Base-by-base conservation (phyloP, 768 basidiomycete species). In the Hygrocybe punicea region DNA sequence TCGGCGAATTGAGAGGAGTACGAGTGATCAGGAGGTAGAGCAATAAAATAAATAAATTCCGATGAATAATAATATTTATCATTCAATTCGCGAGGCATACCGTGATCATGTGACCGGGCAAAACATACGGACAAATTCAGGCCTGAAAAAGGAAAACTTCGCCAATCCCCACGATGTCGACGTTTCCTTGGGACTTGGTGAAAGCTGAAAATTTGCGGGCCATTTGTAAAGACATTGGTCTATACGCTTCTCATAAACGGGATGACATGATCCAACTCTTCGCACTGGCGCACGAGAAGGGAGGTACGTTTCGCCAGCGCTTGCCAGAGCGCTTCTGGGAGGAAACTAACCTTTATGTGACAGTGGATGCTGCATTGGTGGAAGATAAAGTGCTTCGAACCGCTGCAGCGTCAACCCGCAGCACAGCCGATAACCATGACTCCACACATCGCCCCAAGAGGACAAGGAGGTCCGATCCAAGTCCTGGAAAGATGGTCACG, bases 101-200 rank as follows among this genome's bases (percentile, higher is more conserved):
- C 29, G 8, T 29, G 29, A 29, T 29, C 29, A 29, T 29, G 29
- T 29, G 29, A 29, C 29, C 29, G n/a, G n/a, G n/a, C n/a, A n/a
- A n/a, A n/a, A n/a, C n/a, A n/a, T n/a, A n/a, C 36, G 36, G 10
- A 39, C n/a, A 39, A 9, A 39, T 9, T 39, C 36, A 39, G 36
- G 36, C n/a, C 36, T 39, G 10, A 39, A 39, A 9, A 9, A n/a
- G 10, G n/a, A n/a, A n/a, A n/a, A n/a, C n/a, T n/a, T n/a, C n/a
- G n/a, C n/a, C n/a, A n/a, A n/a, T n/a, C n/a, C 29, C 45, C 21
- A 23, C 51, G 9, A 52, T 52, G 51, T 52, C 51, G 11, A 21
- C 19, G n/a, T 55, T 55, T 46, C 53, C 53, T 33, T 55, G 53
- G 53, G 53, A 55, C n/a, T n/a, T 34, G 8, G 11, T 55, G 13